Base-by-base conservation (phyloP, 306 rosid species). In the Dicorynia guianensis region DNA sequence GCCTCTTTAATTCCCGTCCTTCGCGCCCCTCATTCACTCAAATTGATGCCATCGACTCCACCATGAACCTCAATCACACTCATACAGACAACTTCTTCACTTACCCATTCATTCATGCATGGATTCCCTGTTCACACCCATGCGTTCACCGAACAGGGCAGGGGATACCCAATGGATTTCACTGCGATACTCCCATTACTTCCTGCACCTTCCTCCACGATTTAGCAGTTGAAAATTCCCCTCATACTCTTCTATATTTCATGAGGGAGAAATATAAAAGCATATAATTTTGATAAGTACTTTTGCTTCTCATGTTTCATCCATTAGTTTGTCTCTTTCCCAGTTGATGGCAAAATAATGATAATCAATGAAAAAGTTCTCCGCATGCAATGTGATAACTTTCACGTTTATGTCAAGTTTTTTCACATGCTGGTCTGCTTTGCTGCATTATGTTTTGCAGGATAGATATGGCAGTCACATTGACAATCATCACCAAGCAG, bases 401-500 rank as follows among this genome's bases (percentile, higher is more conserved):
- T 11, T 36, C 18, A n/a, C 59, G 58, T 46, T 40, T 76, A 64
- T 76, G 74, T 76, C 11, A 5, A 44, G 8, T 69, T 69, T 15
- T 74, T 75, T 55, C 36, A 13, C 55, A 48, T 40, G 11, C 25
- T 71, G 43, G 14, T 58, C 19, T 76, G 82, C 69, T 59, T 60
- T 54, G 58, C 19, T 76, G 82, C 69, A 67, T 67, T 54, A 52
- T 50, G 55, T 49, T 80, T 77, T 80, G 75, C 74, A 80, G 85
- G 82, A 34, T 63, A 42, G 15, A 36, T 68, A 80, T 72, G 76
- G 38, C 48, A 39, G 63, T 55, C 46, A 30, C 48, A 35, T 30
- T 14, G 54, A 5, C n/a, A 40, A 48, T 80, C 59, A 58, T 84
- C 74, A 73, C 69, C 57, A 84, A 43, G 80, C 85, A 80, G 83